Evolutionary conservation across 495 filamentous ascomycete genomes (phyloP), one percentile per base, ranked within the genome.

Genomic region (Penicillium paradoxum): DNA sequence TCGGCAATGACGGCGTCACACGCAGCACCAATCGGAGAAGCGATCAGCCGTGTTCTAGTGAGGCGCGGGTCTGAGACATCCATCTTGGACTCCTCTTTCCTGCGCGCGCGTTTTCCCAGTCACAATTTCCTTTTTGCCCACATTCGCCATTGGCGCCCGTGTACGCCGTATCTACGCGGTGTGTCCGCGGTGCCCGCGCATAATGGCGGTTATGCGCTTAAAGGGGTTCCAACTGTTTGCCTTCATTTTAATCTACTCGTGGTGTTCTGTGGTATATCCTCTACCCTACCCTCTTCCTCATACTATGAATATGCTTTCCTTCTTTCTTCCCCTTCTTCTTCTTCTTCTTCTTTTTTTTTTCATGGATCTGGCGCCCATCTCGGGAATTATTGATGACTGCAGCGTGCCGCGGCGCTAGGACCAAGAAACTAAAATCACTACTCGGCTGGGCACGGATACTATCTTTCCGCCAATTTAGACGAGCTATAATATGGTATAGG

Each of bases 1-100:
- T 73, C 70, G 68, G 66, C 70, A 67, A 59, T 57, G 68, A 65
- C 55, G 61, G 64, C 62, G 62, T 66, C 53, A 67, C 60, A 34
- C 41, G 18, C 32, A 25, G 55, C 38, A 57, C 63, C 63, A 66
- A 66, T 66, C 63, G 61, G 63, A 66, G 57, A 61, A 24, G 50
- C 22, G 49, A 64, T 57, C 54, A 58, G 52, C 57, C 33, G 45
- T 44, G 14, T 38, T 30, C 42, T 52, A 56, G 57, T 49, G 56
- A 51, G 46, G 44, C 61, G 61, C 63, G 64, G 60, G 56, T 57
- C 60, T 63, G 56, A 62, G 54, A 67, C 59, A 64, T 45, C 19
- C 32, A 27, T 36, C 37, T 15, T 24, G 21, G 32, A 29, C 46
- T 49, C 37, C 39, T 41, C 25, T 50, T 40, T 40, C 32, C 27